A percentile compares a stretch with the other conserved stretches of the same genome.
Conservation (phyloP, 768 basidiomycete genomes). For the Rhizopogon salebrosus region DNA sequence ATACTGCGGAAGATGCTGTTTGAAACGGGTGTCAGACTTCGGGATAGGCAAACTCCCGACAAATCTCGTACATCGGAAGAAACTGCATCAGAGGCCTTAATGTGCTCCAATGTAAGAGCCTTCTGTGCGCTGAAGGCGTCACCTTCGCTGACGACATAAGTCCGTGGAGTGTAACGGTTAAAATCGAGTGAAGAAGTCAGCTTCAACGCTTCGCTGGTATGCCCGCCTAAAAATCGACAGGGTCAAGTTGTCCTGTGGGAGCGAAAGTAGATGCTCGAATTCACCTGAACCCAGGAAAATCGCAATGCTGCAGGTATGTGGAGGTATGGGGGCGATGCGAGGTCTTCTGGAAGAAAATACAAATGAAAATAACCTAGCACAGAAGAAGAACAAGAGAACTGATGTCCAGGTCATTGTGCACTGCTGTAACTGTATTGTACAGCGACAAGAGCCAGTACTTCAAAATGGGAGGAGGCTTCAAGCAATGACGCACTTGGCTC, state of each 20-base stretch:
- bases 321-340: background rate
- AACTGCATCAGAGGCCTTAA: constrained; percentile 8
- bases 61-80: constrained; percentile 9
- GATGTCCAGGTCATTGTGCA: background rate
- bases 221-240: constrained; percentile 63
- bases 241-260: constrained; percentile 4
- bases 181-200: constrained; percentile 73
- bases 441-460: too few species aligned
- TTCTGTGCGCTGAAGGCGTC: constrained; percentile 76
- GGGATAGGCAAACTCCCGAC: background rate
- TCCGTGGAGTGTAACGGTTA: constrained; percentile 66
- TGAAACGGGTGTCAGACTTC: background rate
- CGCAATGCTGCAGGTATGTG: constrained; percentile 48
- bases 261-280: constrained; percentile 14
- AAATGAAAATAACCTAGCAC: background rate
- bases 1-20: constrained; percentile 26
- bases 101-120: constrained; percentile 57
- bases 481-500: too few species aligned
- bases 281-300: constrained; percentile 93
- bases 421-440: background rate
- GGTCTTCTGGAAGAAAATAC: background rate
- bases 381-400: background rate
- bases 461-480: too few species aligned
- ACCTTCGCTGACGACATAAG: constrained; percentile 78
- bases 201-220: constrained; percentile 82